A percentile compares a stretch with the other conserved stretches of the same genome.
Conservation (phyloP, 805 yeast genomes). For the Naumovozyma castellii region DNA sequence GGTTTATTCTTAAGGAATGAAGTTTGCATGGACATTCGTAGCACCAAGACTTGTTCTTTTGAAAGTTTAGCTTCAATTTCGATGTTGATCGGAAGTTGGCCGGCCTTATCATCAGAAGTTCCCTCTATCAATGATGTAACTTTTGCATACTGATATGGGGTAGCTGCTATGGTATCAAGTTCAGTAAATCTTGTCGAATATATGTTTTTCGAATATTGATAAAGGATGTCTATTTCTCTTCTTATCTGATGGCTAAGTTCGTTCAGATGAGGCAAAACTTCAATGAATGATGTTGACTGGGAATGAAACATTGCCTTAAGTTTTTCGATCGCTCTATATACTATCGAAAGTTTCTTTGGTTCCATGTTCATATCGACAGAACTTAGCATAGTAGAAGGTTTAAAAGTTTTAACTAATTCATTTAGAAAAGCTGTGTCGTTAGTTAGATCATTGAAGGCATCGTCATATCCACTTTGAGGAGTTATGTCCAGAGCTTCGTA, state of each 20-base stretch:
- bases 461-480: too few relatives aligned
- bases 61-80: slow-evolving; percentile 33
- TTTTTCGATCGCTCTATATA: neutral
- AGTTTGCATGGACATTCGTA: slow-evolving; percentile 65
- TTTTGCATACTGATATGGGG: slow-evolving; percentile 52
- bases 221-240: slow-evolving; percentile 43
- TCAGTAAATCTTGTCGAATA: slow-evolving; percentile 65
- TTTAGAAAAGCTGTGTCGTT: slow-evolving; percentile 1
- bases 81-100: slow-evolving; percentile 23
- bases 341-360: neutral
- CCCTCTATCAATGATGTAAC: slow-evolving; percentile 44
- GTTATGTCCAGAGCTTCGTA: too few relatives aligned
- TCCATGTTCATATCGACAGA: neutral
- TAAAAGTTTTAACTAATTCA: slow-evolving; percentile 5
- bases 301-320: neutral
- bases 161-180: slow-evolving; percentile 49
- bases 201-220: slow-evolving; percentile 39
- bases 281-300: slow-evolving; percentile 1
- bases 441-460: slow-evolving; percentile 2
- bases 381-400: slow-evolving; percentile 2
- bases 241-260: slow-evolving; percentile 44
- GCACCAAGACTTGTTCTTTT: slow-evolving; percentile 58
- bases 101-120: slow-evolving; percentile 21
- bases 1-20: slow-evolving; percentile 26
- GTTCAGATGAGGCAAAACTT: slow-evolving; percentile 43